Base-by-base conservation (phyloP, 495 filamentous ascomycete species). In the Tetracladium setigerum region DNA sequence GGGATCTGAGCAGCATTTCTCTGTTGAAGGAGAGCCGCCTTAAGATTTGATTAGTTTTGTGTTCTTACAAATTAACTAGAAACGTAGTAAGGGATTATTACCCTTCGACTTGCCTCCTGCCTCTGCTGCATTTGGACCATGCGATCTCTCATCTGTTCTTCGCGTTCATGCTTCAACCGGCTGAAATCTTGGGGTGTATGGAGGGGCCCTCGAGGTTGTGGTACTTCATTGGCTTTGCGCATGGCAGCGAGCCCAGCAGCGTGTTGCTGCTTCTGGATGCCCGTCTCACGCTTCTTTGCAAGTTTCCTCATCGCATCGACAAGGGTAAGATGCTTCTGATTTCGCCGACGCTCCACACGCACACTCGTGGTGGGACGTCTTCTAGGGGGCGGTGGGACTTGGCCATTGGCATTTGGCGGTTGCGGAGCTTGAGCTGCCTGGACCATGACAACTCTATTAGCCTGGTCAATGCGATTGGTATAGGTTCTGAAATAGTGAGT, bases 231-330 rank as follows among this genome's bases (percentile, higher is more conserved):
- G 34, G 73, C 74, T 59, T 90, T 90, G 34, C 84, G 72, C 57
- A 81, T 70, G 13, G 83, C 82, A 44, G 83, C 82, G 32, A 86
- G 66, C 30, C 75, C 76, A 43, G 82, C 81, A 45, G 76, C 77
- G 59, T 94, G 86, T 59, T 89, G 83, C 53, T 91, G 85, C 67
- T 97, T 97, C 59, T 91, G 87, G 18, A 79, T 64, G 34, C 77
- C 74, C 5, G 82, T 83, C 68, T 98, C 92, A 34, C 89, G 75
- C 69, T 95, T 96, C 68, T 95, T 94, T 6, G 91, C 91, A 50
- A 94, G 61, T 62, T 97, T 98, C 35, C 89, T 80, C 86, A 97
- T 95, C 4, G 83, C 84, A 66, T 97, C 92, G 62, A 97, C 81
- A 44, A 97, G 70, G 15, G 84, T 84, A 47, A 97, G 72, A 56